phyloP scores from a whole-genome alignment of 2,329 filamentous ascomycete species.

The Orbilia quercus region DNA sequence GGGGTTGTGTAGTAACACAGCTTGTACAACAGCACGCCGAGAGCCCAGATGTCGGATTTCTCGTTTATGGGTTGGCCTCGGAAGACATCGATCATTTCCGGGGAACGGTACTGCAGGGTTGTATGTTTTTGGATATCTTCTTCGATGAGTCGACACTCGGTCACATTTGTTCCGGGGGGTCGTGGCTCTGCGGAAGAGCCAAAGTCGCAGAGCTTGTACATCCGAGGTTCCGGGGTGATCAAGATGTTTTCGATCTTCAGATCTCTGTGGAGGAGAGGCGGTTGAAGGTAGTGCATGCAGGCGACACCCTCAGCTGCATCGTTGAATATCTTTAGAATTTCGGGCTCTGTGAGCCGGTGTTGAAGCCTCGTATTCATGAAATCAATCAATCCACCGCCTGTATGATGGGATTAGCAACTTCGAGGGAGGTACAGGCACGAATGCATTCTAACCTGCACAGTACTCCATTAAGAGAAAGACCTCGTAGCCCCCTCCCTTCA shows the following conservation, averaged over 20 bases:
- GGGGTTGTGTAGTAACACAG: conserved; percentile 99
- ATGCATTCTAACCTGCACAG: conserved; percentile 70
- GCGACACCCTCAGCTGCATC: conserved; percentile 96
- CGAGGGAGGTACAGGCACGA: no score
- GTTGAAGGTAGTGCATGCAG: conserved; percentile 98
- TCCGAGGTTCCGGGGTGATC: conserved; percentile 77
- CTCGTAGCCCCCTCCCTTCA: conserved; percentile 93
- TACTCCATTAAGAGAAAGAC: conserved; percentile 99
- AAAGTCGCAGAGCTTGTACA: conserved; percentile 98
- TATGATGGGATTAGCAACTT: conserved; percentile 60
- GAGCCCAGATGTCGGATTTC: conserved; percentile 98
- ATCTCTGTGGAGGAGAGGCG: conserved; percentile 89
- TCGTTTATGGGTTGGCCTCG: conserved; percentile 96
- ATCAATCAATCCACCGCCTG: conserved; percentile 93
- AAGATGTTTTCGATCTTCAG: conserved; percentile 98
- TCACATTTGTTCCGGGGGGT: conserved; percentile 84
- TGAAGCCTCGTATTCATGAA: conserved; percentile 99
- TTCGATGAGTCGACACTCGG: conserved; percentile 90
- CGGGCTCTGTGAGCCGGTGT: conserved; percentile 94
- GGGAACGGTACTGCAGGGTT: conserved; percentile 95
- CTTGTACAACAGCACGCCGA: conserved; percentile 96
- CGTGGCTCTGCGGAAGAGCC: conserved; percentile 87
- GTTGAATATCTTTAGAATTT: conserved; percentile 95
- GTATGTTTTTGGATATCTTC: conserved; percentile 98
- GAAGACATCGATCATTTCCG: conserved; percentile 99